Evolutionary conservation across 768 basidiomycete species (phyloP), one percentile per base, ranked within the genome.

Genomic region (Lanmaoa rubissima): DNA sequence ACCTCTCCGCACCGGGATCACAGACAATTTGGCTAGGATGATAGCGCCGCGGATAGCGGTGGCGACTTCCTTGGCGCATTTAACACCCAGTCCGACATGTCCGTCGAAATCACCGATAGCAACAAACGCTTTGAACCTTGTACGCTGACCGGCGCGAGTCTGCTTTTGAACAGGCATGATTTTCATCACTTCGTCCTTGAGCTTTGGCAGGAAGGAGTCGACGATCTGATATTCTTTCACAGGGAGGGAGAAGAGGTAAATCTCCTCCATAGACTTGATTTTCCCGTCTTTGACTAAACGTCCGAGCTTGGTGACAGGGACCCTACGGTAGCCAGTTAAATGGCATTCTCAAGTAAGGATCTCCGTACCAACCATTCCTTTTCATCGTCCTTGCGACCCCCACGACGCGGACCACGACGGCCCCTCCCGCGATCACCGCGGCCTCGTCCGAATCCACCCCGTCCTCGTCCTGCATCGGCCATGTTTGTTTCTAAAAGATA

Each of bases 141-240:
- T 99, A 67, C 97, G 92, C 78, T 99, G 97, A 75, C 97, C 97
- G 66, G 97, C 97, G 72, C 93, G 94, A 59, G 97, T 99, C 78
- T 99, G 97, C 79, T 99, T 99, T 80, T 98, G 97, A 54, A 99
- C 97, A 65, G 97, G 97, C 88, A 94, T 94, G 74, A 99, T 98
- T 76, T 95, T 96, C 97, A 99, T 99, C 64, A 99, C 97, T 75
- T 97, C 94, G 67, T 95, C 97, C 84, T 99, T 99, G 79, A 99
- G 90, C 74, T 92, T 92, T 67, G 97, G 97, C 47, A 98, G 85
- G 92, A 99, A 98, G 75, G 89, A 87, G 81, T 99, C 97, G 82
- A 99, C 90, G 77, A 99, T 97, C 78, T 99, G 97, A 83, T 79
- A 98, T 79, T 99, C 97, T 80, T 98, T 99, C 77, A 99, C 91